Evolutionary conservation across 345 rosid genomes (phyloP).

Genomic region (Combretum micranthum): DNA sequence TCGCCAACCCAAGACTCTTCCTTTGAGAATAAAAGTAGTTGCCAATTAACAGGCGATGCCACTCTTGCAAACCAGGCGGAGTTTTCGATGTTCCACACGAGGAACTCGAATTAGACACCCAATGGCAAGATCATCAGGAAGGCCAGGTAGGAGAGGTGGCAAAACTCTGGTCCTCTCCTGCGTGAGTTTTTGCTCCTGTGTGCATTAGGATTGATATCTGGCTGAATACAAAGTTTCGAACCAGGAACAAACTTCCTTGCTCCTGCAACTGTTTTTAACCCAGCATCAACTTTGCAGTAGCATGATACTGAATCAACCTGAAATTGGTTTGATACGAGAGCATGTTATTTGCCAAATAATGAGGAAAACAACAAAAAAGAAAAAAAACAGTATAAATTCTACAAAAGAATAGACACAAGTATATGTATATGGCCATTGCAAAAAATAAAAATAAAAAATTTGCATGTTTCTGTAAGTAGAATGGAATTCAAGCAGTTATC

Average conservation of each 20-base stretch:
- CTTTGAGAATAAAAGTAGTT: constrained; percentile 75
- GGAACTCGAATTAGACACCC: constrained; percentile 93
- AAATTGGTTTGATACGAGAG: constrained; percentile 15
- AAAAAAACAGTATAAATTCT: background rate
- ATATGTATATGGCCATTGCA: too few species aligned
- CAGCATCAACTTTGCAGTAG: constrained; percentile 89
- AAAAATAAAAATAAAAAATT: too few species aligned
- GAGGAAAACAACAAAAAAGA: background rate
- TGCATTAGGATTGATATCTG: constrained; percentile 91
- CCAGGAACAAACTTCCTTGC: constrained; percentile 96
- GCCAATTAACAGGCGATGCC: constrained; percentile 70
- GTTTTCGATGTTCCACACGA: constrained; percentile 76
- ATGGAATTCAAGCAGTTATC: too few species aligned
- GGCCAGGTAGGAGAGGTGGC: constrained; percentile 85
- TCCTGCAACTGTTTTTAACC: constrained; percentile 83
- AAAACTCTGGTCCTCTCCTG: constrained; percentile 74
- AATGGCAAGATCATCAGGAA: constrained; percentile 96
- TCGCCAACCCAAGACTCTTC: constrained; percentile 74
- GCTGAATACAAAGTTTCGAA: constrained; percentile 88
- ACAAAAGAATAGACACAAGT: background rate
- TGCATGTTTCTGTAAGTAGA: too few species aligned
- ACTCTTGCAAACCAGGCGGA: constrained; percentile 79
- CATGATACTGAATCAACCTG: constrained; percentile 98
- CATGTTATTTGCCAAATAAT: background rate
- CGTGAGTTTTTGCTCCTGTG: constrained; percentile 64